phyloP scores from a whole-genome alignment of 1,139 yeast species.

The Torulaspora pretoriensis region DNA sequence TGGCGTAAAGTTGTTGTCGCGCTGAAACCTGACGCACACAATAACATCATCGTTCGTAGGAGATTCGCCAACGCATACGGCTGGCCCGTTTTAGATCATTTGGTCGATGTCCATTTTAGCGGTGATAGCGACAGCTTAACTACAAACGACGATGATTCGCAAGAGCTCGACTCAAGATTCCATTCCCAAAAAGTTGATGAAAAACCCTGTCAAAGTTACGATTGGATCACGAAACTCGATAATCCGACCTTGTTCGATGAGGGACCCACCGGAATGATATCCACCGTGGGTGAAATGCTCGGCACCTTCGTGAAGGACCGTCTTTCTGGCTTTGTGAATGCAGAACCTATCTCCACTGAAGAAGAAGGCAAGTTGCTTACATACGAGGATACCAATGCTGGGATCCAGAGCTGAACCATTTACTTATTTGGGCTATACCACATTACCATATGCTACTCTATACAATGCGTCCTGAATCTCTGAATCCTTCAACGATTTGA shows the following conservation, averaged over 20 bases:
- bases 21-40: constrained; percentile 90
- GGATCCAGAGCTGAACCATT: background rate
- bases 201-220: constrained; percentile 24
- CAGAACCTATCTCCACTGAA: constrained; percentile 5
- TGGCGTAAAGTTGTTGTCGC: constrained; percentile 93
- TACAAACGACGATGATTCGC: background rate
- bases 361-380: constrained; percentile 22
- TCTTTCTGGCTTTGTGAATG: background rate
- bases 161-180: constrained; percentile 47
- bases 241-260: constrained; percentile 55
- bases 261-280: constrained; percentile 67
- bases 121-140: constrained; percentile 14
- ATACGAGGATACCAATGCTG: constrained; percentile 20
- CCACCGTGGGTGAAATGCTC: constrained; percentile 53
- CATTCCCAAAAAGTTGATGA: constrained; percentile 57
- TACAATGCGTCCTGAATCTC: constrained; percentile 39
- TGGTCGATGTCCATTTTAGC: constrained; percentile 59
- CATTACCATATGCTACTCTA: constrained; percentile 31
- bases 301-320: constrained; percentile 32
- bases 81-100: constrained; percentile 89
- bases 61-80: constrained; percentile 93
- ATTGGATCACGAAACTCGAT: constrained; percentile 51
- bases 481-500: constrained; percentile 31
- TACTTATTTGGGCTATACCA: constrained; percentile 10
- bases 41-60: constrained; percentile 84